A percentile compares a stretch with the other conserved stretches of the same genome.
Conservation (phyloP, 2,329 filamentous ascomycete species). For the Lecanicillium sp. region DNA sequence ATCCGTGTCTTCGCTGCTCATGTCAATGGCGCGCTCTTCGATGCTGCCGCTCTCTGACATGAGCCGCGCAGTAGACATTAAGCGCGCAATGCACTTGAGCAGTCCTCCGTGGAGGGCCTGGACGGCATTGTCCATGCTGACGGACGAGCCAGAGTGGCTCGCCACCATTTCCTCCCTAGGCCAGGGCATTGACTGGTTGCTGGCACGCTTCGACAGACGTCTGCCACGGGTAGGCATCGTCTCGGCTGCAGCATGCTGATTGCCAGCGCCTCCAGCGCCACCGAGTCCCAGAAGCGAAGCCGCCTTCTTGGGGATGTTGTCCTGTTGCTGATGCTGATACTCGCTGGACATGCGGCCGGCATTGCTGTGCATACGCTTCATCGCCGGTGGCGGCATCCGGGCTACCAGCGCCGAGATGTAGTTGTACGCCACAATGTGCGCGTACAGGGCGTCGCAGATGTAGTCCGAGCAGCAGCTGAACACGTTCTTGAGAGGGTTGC, state of each 20-base stretch:
- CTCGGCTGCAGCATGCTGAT: constrained; percentile 1
- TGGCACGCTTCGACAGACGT: constrained; percentile 17
- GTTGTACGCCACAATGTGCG: constrained; percentile 52
- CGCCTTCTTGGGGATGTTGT: constrained; percentile 43
- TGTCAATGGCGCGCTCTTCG: constrained; percentile 22
- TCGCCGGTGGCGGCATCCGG: constrained; percentile 6
- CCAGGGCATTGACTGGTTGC: constrained; percentile 11
- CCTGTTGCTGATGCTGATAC: constrained; percentile 10
- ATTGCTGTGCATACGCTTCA: constrained; percentile 9
- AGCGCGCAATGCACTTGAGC: constrained; percentile 39
- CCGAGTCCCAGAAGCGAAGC: constrained; percentile 42
- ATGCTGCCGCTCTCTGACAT: constrained; percentile 21
- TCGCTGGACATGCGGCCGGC: constrained; percentile 15
- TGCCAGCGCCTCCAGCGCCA: constrained; percentile 5
- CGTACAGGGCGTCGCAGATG: constrained; percentile 51
- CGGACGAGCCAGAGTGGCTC: constrained; percentile 11
- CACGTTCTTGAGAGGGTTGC: constrained; percentile 40
- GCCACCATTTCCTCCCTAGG: constrained; percentile 18
- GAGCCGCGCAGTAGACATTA: constrained; percentile 40
- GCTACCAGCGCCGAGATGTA: constrained; percentile 36
- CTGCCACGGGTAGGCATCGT: constrained; percentile 14
- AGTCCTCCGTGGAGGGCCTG: constrained; percentile 42
- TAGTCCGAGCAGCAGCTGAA: constrained; percentile 46
- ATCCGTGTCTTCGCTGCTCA: constrained; percentile 24
- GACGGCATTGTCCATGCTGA: constrained; percentile 25